Evolutionary conservation across 163 green algal genomes (phyloP), one percentile per base, ranked within the genome.

Genomic region (Scenedesmus sp.): DNA sequence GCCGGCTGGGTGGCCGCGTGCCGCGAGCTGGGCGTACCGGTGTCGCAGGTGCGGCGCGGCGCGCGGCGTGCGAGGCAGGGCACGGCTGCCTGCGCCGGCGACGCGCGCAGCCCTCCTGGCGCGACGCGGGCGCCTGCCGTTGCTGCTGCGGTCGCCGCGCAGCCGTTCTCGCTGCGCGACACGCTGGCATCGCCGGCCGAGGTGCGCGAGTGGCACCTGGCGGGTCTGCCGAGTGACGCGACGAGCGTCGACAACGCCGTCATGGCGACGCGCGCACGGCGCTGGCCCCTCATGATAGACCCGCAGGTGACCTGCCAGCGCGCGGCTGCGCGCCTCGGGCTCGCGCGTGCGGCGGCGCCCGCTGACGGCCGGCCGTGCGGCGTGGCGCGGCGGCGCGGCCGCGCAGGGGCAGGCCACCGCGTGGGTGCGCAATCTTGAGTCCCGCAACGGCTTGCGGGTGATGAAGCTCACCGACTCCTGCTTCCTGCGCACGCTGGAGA

Each of bases 231-330:
- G 28, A 93, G 85, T 24, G 92, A 96, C 74, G 83, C 84, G 26
- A 86, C 93, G 62, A 93, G 87, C 9, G 74, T 94, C 31, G 92
- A 96, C 76, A 95, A 95, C 73, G 91, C 89, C 76, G 93, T 96
- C 76, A 76, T 96, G 39, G 91, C 93, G 15, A 93, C 89, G 18
- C 73, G 88, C 4, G 89, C 87, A 50, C 92, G 91, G 82, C 86
- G 92, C 31, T 96, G 92, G 92, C 92, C 92, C 60, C 87, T 96
- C 44, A 94, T 95, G 89, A 95, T 96, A 63, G 92, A 96, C 72
- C 92, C 92, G 33, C 92, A 96, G 83, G 85, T 90, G 24, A n/a
- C 34, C 26, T 44, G 36, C 1, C 9, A 14, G 60, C 14, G 28
- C 24, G 39, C 10, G 39, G 7, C 7, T 47, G 39, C 10, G 39